Percentiles rank a stretch among this genome's conserved stretches.
phyloP scores from a whole-genome alignment of 768 basidiomycete species.

The Boletellus ananiceps region DNA sequence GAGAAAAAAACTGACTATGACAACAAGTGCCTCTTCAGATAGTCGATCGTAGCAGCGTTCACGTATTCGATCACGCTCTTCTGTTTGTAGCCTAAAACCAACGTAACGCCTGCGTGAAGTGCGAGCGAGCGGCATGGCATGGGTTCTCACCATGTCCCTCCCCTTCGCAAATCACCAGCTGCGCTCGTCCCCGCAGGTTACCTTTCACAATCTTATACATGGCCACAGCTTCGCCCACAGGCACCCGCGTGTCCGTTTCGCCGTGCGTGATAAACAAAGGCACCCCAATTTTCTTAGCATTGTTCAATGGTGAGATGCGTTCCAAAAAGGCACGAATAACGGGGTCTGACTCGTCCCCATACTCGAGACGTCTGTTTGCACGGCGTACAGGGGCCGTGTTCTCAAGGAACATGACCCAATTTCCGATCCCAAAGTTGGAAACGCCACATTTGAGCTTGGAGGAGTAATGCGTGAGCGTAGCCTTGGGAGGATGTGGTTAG shows the following conservation, averaged over 20 bases:
- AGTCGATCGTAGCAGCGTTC: slow-evolving; percentile 37
- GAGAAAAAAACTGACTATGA: slow-evolving; percentile 8
- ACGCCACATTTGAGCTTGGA: slow-evolving; percentile 38
- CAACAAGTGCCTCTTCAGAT: slow-evolving; percentile 35
- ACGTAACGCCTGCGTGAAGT: slow-evolving; percentile 3
- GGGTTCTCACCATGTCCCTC: slow-evolving; percentile 39
- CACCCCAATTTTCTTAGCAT: slow-evolving; percentile 32
- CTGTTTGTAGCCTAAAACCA: slow-evolving; percentile 36
- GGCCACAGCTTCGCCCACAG: slow-evolving; percentile 35
- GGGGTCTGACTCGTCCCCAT: slow-evolving; percentile 39
- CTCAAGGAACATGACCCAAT: slow-evolving; percentile 40
- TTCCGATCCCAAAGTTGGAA: slow-evolving; percentile 38
- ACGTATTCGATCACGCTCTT: slow-evolving; percentile 42
- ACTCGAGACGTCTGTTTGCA: slow-evolving; percentile 35
- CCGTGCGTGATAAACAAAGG: slow-evolving; percentile 41
- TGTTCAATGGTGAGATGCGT: slow-evolving; percentile 38
- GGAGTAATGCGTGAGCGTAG: slow-evolving; percentile 39
- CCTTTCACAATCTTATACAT: slow-evolving; percentile 34
- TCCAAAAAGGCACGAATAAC: slow-evolving; percentile 35
- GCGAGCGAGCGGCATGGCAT: background rate
- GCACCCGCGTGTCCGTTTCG: slow-evolving; percentile 38
- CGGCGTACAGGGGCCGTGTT: slow-evolving; percentile 37
- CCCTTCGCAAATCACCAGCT: slow-evolving; percentile 38
- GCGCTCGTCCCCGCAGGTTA: slow-evolving; percentile 24
- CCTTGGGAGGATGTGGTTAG: slow-evolving; percentile 23